Percentiles rank a stretch among this genome's conserved stretches.
Conservation (phyloP, 257 asterid species). For the Ophiorrhiza pumila region DNA sequence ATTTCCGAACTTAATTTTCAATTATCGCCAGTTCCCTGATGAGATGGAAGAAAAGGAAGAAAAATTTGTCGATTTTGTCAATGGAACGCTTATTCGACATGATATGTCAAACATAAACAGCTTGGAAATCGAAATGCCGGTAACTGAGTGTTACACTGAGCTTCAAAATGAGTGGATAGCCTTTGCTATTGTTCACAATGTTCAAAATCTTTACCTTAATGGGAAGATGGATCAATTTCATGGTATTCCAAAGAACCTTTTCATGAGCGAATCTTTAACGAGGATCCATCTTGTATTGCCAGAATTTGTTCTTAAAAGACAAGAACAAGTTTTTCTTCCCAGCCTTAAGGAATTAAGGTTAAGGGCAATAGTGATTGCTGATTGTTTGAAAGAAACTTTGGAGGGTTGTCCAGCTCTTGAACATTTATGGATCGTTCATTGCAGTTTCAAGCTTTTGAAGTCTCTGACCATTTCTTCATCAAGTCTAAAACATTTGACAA, state of each 20-base stretch:
- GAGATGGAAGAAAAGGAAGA: not conserved
- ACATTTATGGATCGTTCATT: not conserved
- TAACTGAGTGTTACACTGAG: not conserved
- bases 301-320: not conserved
- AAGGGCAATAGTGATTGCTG: not conserved
- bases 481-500: not conserved
- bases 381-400: not conserved
- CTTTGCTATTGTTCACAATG: not conserved
- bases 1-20: not conserved
- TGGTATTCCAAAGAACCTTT: not conserved
- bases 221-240: not conserved
- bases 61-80: not conserved
- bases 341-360: not conserved
- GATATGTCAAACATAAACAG: not conserved
- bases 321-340: not conserved
- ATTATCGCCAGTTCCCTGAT: not conserved
- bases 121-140: not conserved
- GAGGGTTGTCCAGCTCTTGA: not conserved
- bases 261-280: not conserved
- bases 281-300: not conserved
- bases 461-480: not conserved
- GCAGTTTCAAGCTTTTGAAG: not conserved
- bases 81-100: not conserved
- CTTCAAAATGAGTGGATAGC: not conserved
- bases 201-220: not conserved